Percentiles rank a stretch among this genome's conserved stretches.
Evolutionary conservation across 441 rosid species (phyloP).

Genomic region (Metrosideros polymorpha): DNA sequence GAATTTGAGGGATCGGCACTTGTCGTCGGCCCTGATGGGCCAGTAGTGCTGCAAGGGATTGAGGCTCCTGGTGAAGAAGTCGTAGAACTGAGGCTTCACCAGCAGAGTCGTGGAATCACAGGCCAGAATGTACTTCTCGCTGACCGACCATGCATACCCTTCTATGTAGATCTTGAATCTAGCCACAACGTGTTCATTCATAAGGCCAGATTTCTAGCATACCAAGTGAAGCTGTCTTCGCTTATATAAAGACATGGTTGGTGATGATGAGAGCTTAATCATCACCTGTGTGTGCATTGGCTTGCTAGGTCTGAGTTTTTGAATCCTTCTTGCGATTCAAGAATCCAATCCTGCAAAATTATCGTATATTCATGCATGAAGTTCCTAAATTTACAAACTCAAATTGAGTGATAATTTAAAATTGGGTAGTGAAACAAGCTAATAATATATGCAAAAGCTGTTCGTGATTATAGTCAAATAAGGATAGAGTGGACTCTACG

Average conservation of each 20-base stretch:
- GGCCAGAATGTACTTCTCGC: slow-evolving; percentile 11
- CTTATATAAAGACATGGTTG: no score
- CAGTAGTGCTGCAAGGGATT: slow-evolving; percentile 6
- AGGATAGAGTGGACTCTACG: background rate
- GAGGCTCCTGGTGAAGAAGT: slow-evolving; percentile 8
- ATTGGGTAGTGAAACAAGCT: background rate
- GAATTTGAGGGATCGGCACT: slow-evolving; percentile 7
- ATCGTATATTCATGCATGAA: background rate
- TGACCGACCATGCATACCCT: slow-evolving; percentile 12
- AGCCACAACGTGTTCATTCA: background rate
- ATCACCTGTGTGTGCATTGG: slow-evolving; percentile 5
- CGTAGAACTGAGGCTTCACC: slow-evolving; percentile 2
- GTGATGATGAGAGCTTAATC: background rate
- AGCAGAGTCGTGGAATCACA: slow-evolving; percentile 2
- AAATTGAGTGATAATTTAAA: background rate
- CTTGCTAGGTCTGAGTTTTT: background rate
- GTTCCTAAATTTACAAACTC: background rate
- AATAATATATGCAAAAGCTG: background rate
- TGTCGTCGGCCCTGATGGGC: slow-evolving; percentile 2
- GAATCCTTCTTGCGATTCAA: slow-evolving; percentile 1
- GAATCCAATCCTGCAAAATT: slow-evolving; percentile 4
- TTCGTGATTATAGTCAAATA: background rate
- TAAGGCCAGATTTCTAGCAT: background rate
- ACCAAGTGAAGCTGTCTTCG: background rate
- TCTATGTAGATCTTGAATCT: slow-evolving; percentile 8